Evolutionary conservation across 176 grass and related monocot species (phyloP).

Genomic region (Carex parvula): DNA sequence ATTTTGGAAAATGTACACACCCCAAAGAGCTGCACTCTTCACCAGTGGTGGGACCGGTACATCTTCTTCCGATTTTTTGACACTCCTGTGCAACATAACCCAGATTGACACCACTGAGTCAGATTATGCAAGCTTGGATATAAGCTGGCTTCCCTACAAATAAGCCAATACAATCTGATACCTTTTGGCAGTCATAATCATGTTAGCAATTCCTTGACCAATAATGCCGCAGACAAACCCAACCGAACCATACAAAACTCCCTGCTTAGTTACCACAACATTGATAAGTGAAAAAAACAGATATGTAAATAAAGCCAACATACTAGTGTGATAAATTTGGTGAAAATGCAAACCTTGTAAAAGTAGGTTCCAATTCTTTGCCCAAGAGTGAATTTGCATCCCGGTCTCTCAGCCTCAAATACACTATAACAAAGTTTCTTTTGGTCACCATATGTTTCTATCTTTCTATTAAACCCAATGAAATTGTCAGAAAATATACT

Average conservation of each 20-base stretch:
- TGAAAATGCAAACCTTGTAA: slow-evolving; percentile 59
- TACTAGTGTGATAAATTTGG: background rate
- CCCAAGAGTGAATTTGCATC: slow-evolving; percentile 75
- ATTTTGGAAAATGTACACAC: slow-evolving; percentile 35
- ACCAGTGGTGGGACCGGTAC: slow-evolving; percentile 85
- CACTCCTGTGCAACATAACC: slow-evolving; percentile 43
- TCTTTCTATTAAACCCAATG: background rate
- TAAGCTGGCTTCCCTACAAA: background rate
- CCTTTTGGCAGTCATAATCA: slow-evolving; percentile 95
- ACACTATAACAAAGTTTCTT: slow-evolving; percentile 37
- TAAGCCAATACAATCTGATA: slow-evolving; percentile 23
- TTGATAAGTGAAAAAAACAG: background rate
- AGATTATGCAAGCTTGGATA: slow-evolving; percentile 13
- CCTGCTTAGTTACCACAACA: slow-evolving; percentile 40
- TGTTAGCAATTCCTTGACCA: slow-evolving; percentile 86
- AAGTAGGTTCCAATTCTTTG: slow-evolving; percentile 90
- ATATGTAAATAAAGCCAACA: background rate
- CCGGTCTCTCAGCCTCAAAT: slow-evolving; percentile 97
- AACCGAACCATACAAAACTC: slow-evolving; percentile 87
- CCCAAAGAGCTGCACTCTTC: slow-evolving; percentile 97
- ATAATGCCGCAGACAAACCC: slow-evolving; percentile 91
- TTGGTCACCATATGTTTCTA: background rate
- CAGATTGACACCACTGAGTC: background rate
- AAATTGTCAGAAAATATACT: background rate
- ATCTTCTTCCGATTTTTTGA: slow-evolving; percentile 86